Conservation (phyloP, 148 eudicot genomes). For the Tetragonia tetragonoides region DNA sequence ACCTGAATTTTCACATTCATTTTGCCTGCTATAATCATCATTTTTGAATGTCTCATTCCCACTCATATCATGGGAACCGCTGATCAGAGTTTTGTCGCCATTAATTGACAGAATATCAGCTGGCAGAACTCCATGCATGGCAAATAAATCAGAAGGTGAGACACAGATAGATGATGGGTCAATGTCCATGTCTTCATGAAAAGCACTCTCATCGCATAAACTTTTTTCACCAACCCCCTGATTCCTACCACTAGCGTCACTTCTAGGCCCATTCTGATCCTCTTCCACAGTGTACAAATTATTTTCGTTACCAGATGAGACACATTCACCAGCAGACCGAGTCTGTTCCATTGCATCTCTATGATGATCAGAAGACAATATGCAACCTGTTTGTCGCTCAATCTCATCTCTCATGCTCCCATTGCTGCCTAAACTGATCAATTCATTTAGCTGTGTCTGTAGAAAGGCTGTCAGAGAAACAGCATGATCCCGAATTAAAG, state of each 20-base stretch:
- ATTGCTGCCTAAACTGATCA: slow-evolving; percentile 26
- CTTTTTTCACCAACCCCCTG: slow-evolving; percentile 15
- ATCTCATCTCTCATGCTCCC: slow-evolving; percentile 25
- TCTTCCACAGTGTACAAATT: background rate
- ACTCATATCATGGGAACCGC: slow-evolving; percentile 20
- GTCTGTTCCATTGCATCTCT: slow-evolving; percentile 10
- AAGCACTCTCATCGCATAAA: slow-evolving; percentile 17
- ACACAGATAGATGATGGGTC: slow-evolving; percentile 43
- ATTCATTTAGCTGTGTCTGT: slow-evolving; percentile 51
- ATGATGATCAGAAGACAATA: slow-evolving; percentile 1
- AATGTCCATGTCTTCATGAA: slow-evolving; percentile 49
- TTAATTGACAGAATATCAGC: slow-evolving; percentile 26
- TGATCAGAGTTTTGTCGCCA: slow-evolving; percentile 26
- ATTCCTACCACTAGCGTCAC: slow-evolving; percentile 20
- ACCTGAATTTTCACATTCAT: slow-evolving; percentile 25
- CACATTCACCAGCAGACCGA: slow-evolving; percentile 8
- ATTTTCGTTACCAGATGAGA: slow-evolving; percentile 16
- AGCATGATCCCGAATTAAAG: slow-evolving; percentile 87
- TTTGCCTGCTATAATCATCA: slow-evolving; percentile 24
- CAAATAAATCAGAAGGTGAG: slow-evolving; percentile 44
- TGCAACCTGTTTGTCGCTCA: slow-evolving; percentile 17
- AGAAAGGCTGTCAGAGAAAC: slow-evolving; percentile 78
- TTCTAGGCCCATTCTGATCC: slow-evolving; percentile 2
- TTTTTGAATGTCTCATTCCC: slow-evolving; percentile 30
- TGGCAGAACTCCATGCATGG: slow-evolving; percentile 36